phyloP scores from a whole-genome alignment of 2,329 filamentous ascomycete species.

The Curvularia lunata region DNA sequence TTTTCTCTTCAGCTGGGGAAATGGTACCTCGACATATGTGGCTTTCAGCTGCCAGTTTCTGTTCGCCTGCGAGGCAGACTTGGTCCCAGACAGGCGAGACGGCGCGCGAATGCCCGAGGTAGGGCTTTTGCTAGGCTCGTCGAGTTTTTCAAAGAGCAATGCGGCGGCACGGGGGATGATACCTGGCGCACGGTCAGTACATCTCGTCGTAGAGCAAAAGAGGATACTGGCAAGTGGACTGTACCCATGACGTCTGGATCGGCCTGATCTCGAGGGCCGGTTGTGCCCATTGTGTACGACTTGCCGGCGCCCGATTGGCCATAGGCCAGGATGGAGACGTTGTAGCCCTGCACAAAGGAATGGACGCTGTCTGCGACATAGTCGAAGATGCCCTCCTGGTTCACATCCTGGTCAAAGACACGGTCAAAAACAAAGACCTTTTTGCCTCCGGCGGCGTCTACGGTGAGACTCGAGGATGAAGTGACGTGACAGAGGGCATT shows the following conservation, averaged over 20 bases:
- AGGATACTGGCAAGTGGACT: slow-evolving; percentile 37
- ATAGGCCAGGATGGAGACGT: slow-evolving; percentile 96
- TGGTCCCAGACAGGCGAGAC: slow-evolving; percentile 69
- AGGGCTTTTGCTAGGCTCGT: slow-evolving; percentile 64
- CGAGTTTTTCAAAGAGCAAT: slow-evolving; percentile 86
- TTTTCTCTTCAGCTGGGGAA: neutral
- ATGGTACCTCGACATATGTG: slow-evolving; percentile 76
- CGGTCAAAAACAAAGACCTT: slow-evolving; percentile 97
- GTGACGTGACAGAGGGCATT: slow-evolving; percentile 89
- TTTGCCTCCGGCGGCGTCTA: slow-evolving; percentile 89
- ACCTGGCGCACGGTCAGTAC: slow-evolving; percentile 61
- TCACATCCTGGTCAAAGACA: slow-evolving; percentile 83
- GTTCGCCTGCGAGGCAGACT: slow-evolving; percentile 59
- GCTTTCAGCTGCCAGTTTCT: slow-evolving; percentile 91
- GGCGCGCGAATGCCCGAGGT: slow-evolving; percentile 76
- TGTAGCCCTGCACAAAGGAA: slow-evolving; percentile 94
- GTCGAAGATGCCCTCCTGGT: slow-evolving; percentile 91
- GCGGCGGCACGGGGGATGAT: slow-evolving; percentile 93
- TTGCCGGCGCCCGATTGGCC: slow-evolving; percentile 98
- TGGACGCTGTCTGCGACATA: slow-evolving; percentile 89
- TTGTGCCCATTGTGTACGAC: slow-evolving; percentile 98
- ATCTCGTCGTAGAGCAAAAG: neutral
- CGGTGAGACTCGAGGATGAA: slow-evolving; percentile 80
- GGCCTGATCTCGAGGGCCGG: slow-evolving; percentile 78
- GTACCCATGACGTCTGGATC: slow-evolving; percentile 78